These are phyloP conservation scores for Kalaharituber pfeilii DNA, from an alignment of 2,329 filamentous ascomycete species.

Conservation along the genomic window DNA sequence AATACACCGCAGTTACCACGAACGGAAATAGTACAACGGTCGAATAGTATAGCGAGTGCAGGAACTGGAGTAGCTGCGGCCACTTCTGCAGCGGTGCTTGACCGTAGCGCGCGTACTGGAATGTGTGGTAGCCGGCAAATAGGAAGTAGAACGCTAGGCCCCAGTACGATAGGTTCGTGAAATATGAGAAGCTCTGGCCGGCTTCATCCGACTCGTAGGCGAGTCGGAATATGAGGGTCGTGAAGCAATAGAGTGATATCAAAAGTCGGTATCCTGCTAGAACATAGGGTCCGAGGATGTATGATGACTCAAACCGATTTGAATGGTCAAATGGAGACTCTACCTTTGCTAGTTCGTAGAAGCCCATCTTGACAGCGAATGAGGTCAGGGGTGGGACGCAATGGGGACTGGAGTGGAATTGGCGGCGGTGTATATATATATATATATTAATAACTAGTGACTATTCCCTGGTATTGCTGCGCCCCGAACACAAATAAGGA, in stretches of 20 bases:
- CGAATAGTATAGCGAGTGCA: conserved; percentile 48
- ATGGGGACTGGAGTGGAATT: too few species aligned
- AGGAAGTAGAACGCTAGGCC: conserved; percentile 64
- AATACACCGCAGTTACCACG: conserved; percentile 55
- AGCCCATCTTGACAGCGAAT: conserved; percentile 8
- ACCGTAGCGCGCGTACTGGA: conserved; percentile 41
- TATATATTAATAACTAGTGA: too few species aligned
- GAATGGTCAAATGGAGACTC: conserved; percentile 31
- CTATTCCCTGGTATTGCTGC: too few species aligned
- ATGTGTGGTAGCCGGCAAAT: conserved; percentile 46
- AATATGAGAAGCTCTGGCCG: conserved; percentile 51
- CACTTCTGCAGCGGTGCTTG: conserved; percentile 38
- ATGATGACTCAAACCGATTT: conserved; percentile 62
- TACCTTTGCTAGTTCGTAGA: conserved; percentile 25
- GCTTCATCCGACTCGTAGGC: conserved; percentile 38
- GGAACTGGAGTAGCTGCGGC: conserved; percentile 44
- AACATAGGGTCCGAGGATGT: conserved; percentile 50
- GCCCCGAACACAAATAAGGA: too few species aligned
- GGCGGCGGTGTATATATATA: too few species aligned
- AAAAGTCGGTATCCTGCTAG: conserved; percentile 39
- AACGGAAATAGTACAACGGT: conserved; percentile 47
- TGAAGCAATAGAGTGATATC: conserved; percentile 47
- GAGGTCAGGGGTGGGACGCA: too few species aligned
- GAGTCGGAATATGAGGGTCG: conserved; percentile 50
- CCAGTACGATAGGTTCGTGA: conserved; percentile 70